These are phyloP conservation scores for Solanum hybrid DNA, from an alignment of 305 asterid genomes.

Conservation along the genomic window DNA sequence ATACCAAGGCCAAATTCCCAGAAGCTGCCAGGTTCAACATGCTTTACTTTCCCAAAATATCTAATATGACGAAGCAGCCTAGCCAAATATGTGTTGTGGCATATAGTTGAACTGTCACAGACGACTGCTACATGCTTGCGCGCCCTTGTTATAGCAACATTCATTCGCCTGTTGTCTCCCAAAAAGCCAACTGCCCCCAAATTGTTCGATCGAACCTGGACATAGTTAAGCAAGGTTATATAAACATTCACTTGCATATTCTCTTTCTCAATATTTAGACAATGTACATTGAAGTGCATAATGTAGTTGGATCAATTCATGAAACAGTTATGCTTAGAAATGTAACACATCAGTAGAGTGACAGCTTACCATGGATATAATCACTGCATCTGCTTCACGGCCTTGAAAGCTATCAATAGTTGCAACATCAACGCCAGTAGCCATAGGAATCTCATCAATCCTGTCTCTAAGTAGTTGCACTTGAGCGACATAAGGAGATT, in stretches of 20 bases:
- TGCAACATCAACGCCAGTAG: constrained; percentile 86
- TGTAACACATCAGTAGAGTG: neutral
- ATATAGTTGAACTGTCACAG: constrained; percentile 95
- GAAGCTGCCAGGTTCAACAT: constrained; percentile 73
- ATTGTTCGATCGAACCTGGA: constrained; percentile 91
- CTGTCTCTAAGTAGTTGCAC: constrained; percentile 88
- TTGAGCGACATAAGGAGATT: constrained; percentile 97
- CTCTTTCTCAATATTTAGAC: neutral
- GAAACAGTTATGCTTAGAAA: neutral
- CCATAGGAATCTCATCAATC: constrained; percentile 68
- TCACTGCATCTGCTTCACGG: constrained; percentile 95
- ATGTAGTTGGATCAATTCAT: neutral
- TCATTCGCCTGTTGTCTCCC: constrained; percentile 95
- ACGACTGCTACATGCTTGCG: constrained; percentile 83
- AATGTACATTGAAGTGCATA: neutral
- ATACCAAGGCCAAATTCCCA: constrained; percentile 82
- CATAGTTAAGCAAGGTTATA: neutral
- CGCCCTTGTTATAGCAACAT: constrained; percentile 96
- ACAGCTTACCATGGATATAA: constrained; percentile 76
- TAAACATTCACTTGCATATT: neutral
- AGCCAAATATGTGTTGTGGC: constrained; percentile 88
- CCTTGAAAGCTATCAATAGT: constrained; percentile 98
- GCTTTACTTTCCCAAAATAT: constrained; percentile 80
- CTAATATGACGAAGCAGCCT: constrained; percentile 87
- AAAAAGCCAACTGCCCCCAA: constrained; percentile 93